Conservation (phyloP, 768 basidiomycete genomes). For the Suillus paluster region DNA sequence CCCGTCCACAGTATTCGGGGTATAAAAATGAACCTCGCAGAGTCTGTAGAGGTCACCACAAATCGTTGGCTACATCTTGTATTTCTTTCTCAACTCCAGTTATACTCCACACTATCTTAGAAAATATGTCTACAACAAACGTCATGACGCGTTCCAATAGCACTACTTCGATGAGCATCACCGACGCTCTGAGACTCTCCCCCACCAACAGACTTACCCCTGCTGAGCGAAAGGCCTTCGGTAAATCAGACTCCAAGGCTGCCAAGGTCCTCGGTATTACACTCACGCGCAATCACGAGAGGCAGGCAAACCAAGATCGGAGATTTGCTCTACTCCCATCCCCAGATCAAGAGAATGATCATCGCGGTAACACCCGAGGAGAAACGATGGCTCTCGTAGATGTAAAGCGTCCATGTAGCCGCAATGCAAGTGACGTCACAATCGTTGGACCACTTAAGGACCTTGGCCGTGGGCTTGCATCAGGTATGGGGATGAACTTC, state of each 20-base stretch:
- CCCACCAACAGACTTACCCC: conserved; percentile 13
- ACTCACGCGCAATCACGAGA: conserved; percentile 16
- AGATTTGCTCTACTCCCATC: neutral
- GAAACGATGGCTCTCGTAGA: conserved; percentile 9
- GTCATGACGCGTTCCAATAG: neutral
- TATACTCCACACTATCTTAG: neutral
- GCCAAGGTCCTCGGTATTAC: conserved; percentile 19
- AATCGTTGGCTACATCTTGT: neutral
- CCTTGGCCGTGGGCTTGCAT: conserved; percentile 1
- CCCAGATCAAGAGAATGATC: neutral
- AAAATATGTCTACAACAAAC: neutral
- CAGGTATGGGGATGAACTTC: conserved; percentile 8
- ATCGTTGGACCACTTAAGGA: conserved; percentile 13
- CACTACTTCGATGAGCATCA: neutral
- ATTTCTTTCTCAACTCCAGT: neutral
- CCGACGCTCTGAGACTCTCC: conserved; percentile 1
- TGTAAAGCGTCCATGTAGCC: conserved; percentile 10
- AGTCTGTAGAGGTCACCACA: neutral
- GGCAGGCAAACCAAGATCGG: neutral
- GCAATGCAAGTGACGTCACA: conserved; percentile 11
- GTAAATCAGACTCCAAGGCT: conserved; percentile 18
- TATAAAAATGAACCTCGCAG: neutral
- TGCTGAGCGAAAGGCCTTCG: conserved; percentile 12
- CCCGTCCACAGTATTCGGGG: neutral
- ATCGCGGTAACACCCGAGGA: neutral